Evolutionary conservation across 176 grass and related monocot species (phyloP).

Genomic region (Zizania latifolia): DNA sequence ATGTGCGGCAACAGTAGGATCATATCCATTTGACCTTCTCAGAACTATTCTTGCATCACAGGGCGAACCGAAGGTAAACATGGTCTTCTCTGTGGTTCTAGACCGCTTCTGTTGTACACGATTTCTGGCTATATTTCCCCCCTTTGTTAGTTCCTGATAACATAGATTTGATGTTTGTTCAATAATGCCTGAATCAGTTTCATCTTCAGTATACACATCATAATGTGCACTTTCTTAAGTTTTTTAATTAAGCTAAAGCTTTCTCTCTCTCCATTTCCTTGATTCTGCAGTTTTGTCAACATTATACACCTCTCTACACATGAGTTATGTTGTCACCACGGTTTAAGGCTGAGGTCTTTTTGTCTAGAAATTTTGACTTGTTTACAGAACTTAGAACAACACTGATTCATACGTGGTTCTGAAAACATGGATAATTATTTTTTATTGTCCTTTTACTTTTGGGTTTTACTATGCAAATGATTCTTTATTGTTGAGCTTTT

Average conservation of each 20-base stretch:
- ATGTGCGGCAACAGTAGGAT: constrained; percentile 83
- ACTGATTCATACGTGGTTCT: background rate
- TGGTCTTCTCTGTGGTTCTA: background rate
- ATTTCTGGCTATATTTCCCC: background rate
- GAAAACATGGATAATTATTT: background rate
- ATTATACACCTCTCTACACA: background rate
- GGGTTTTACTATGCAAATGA: background rate
- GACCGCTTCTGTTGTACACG: background rate
- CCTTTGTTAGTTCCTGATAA: background rate
- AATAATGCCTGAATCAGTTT: background rate
- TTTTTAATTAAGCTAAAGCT: background rate
- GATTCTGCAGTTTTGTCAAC: background rate
- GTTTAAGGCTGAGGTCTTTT: background rate
- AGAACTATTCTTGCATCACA: constrained; percentile 98
- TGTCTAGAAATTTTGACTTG: background rate
- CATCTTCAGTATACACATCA: background rate
- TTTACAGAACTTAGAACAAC: background rate
- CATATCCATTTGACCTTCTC: constrained; percentile 97
- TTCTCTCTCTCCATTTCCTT: background rate
- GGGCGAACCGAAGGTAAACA: constrained; percentile 93
- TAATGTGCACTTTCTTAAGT: background rate
- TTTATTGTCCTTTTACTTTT: background rate
- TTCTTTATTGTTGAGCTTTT: background rate
- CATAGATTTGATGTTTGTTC: background rate
- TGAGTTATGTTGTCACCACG: background rate